These are phyloP conservation scores for Urochloa ruziziensis DNA, from an alignment of 176 grass and related monocot genomes.

Conservation along the genomic window DNA sequence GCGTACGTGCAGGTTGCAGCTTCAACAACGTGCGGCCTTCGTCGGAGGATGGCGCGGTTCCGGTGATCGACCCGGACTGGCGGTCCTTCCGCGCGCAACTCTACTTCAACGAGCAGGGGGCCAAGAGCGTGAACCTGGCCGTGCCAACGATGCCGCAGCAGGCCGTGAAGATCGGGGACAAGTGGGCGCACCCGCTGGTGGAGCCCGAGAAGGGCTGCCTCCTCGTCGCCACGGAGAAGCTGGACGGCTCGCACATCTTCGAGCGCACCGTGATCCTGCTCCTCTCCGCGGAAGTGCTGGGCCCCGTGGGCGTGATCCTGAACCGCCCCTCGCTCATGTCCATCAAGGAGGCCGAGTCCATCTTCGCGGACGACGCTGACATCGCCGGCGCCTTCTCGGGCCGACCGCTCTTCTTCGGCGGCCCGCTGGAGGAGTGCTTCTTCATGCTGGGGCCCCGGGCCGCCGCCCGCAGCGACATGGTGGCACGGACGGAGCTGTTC, in stretches of 20 bases:
- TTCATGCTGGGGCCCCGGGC: slow-evolving; percentile 58
- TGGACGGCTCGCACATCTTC: slow-evolving; percentile 93
- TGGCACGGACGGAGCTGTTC: slow-evolving; percentile 65
- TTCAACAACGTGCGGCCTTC: background rate
- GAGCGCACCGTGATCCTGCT: slow-evolving; percentile 88
- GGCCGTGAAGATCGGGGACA: slow-evolving; percentile 30
- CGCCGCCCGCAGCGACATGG: background rate
- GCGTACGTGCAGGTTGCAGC: slow-evolving; percentile 41
- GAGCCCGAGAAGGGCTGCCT: slow-evolving; percentile 87
- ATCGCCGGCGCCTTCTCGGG: slow-evolving; percentile 53
- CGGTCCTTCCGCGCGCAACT: slow-evolving; percentile 71
- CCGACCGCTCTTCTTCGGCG: slow-evolving; percentile 85
- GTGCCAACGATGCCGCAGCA: background rate
- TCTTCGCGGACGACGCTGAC: slow-evolving; percentile 46
- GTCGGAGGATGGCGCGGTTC: slow-evolving; percentile 16
- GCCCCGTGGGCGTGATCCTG: slow-evolving; percentile 80
- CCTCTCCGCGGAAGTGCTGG: slow-evolving; percentile 55
- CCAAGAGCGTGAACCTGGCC: background rate
- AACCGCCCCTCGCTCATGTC: slow-evolving; percentile 96
- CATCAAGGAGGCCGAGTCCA: slow-evolving; percentile 79
- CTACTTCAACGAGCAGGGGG: slow-evolving; percentile 48
- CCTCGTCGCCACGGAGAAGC: slow-evolving; percentile 80
- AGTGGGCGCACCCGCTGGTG: slow-evolving; percentile 75
- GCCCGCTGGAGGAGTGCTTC: slow-evolving; percentile 74
- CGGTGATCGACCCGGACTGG: slow-evolving; percentile 57